Evolutionary conservation across 345 rosid genomes (phyloP), one percentile per base, ranked within the genome.

Genomic region (Sonneratia caseolaris): DNA sequence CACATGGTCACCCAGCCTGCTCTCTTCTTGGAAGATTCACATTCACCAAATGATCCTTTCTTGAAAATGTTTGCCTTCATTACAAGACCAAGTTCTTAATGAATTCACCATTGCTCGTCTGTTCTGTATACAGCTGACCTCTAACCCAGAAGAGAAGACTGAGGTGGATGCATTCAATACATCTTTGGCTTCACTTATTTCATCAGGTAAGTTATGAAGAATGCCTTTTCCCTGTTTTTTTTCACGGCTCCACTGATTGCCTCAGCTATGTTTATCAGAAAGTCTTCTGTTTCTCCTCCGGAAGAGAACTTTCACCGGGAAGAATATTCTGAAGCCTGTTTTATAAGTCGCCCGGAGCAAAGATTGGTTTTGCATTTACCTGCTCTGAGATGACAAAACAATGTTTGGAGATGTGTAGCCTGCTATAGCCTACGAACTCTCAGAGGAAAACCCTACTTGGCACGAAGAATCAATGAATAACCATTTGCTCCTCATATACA

Each of bases 81-180:
- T 42, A 49, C 42, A 47, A 18, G 32, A n/a, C 35, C 19, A 49
- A 21, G 4, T 37, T 9, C 47, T n/a, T 64, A 2, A 38, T 14
- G 21, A 53, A n/a, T 27, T 81, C 72, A 66, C 56, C 71, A 68
- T 73, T 49, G 61, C 66, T 55, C 3, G 43, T 51, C 55, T 76
- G 27, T 68, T 45, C 49, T 71, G 69, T 77, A 42, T 73, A 68
- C 88, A 91, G 96, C 82, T 91, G 82, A 91, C 91, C 82, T 71
- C 81, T 48, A 81, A 85, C 64, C 85, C 86, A 27, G 93, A 91
- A 76, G 92, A 88, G 72, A 91, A 73, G 83, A 79, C 83, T 9
- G 75, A 90, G 67, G 96, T 90, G 70, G 90, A 88, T 71, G 48
- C 87, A 5, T 95, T 91, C 75, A 91, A 90, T 75, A 84, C 97